Evolutionary conservation across 1,284 basidiomycete genomes (phyloP).

Genomic region (Cerrena zonata): DNA sequence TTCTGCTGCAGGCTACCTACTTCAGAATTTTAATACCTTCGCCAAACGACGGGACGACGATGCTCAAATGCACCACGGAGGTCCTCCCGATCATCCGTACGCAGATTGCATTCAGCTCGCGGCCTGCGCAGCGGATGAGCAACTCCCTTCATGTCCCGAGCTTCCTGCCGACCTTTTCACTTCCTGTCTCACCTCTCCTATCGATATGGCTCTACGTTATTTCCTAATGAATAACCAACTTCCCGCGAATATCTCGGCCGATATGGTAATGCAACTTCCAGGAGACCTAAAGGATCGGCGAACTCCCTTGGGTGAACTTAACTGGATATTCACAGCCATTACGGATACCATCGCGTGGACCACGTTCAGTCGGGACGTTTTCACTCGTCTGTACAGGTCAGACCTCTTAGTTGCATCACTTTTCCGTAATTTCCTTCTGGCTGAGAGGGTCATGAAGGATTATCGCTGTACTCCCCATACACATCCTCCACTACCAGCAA

Average conservation of each 20-base stretch:
- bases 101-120: conserved; percentile 92
- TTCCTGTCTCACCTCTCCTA: conserved; percentile 94
- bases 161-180: conserved; percentile 97
- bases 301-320: conserved; percentile 93
- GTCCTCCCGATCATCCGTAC: conserved; percentile 66
- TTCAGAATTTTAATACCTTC: conserved; percentile 86
- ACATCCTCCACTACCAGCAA: conserved; percentile 84
- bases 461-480: conserved; percentile 97
- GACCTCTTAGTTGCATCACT: conserved; percentile 94
- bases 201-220: conserved; percentile 93
- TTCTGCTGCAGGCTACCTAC: conserved; percentile 89
- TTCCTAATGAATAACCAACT: conserved; percentile 89
- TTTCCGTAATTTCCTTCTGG: conserved; percentile 94
- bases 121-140: conserved; percentile 88
- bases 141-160: conserved; percentile 91
- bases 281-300: conserved; percentile 94
- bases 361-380: conserved; percentile 87
- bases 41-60: conserved; percentile 85
- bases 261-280: conserved; percentile 93
- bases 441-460: conserved; percentile 97
- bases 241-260: conserved; percentile 71
- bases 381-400: conserved; percentile 90
- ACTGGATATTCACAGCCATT: conserved; percentile 99
- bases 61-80: conserved; percentile 52
- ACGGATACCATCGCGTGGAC: conserved; percentile 99